Base-by-base conservation (phyloP, 345 rosid species). In the Fremontodendron californicum region DNA sequence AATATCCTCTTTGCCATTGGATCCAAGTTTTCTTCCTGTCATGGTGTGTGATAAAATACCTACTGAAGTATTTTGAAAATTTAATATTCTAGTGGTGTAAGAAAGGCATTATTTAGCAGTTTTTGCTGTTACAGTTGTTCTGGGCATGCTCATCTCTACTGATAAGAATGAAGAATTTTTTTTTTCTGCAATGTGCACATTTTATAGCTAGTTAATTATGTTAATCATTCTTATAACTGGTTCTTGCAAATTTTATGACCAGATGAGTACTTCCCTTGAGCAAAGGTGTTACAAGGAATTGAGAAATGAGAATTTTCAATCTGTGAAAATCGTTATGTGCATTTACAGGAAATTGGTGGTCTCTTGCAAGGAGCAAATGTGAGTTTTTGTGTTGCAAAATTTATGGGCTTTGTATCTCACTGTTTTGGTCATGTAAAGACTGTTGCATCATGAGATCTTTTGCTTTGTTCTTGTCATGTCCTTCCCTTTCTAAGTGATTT, bases 201-300 rank as follows among this genome's bases (percentile, higher is more conserved):
- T 43, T 23, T 13, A 45, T 45, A 33, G 29, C 19, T 49, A 49
- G 42, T 49, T 37, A 49, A 31, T 71, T n/a, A 71, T 49, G 42
- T 51, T 48, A 31, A 33, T 77, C n/a, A 3, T 73, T 64, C 37
- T 70, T 40, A 69, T 51, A 51, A 42, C 23, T 1, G 18, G 31
- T 79, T 70, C 60, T 21, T 74, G 78, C 74, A 27, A 60, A 75
- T 85, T 80, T 73, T 73, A 58, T 81, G 78, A 66, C 37, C 96
- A 96, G 99, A 96, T 96, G 80, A 86, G 93, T 64, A 81, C 73
- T 76, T 80, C 93, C 73, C 93, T 96, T 25, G 99, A 96, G 85
- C 97, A 96, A 85, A 92, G 94, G 86, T 96, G 97, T 83, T 96
- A 94, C 96, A 96, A 92, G 89, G 99, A 96, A 83, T 73, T 96